Percentiles rank a stretch among this genome's conserved stretches.
Conservation (phyloP, 345 rosid genomes). For the Microthlaspi erraticum region DNA sequence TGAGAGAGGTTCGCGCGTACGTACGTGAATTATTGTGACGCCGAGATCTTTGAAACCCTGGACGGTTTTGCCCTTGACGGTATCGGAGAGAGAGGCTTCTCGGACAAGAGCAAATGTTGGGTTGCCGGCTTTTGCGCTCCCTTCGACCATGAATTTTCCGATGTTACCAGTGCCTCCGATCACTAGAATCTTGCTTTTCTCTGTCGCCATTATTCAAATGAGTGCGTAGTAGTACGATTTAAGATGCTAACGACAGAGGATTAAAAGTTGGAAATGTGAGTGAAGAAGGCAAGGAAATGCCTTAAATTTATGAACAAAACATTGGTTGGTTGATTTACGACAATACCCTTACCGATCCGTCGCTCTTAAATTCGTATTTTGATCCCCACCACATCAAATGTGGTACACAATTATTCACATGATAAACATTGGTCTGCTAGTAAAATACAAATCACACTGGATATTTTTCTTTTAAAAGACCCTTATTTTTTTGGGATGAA, state of each 20-base stretch:
- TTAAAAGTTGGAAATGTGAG: constrained; percentile 11
- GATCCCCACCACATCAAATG: too few species aligned
- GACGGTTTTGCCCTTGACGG: constrained; percentile 55
- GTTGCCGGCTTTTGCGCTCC: constrained; percentile 61
- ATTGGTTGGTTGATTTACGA: constrained; percentile 5
- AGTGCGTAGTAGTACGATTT: background rate
- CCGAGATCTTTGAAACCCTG: constrained; percentile 64
- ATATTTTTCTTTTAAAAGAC: too few species aligned
- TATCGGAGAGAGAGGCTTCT: constrained; percentile 57
- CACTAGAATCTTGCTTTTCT: constrained; percentile 67
- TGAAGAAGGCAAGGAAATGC: background rate
- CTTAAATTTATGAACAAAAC: constrained; percentile 22
- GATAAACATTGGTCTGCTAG: too few species aligned
- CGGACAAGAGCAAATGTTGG: constrained; percentile 70
- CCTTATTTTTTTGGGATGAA: too few species aligned
- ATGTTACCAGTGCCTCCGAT: constrained; percentile 81
- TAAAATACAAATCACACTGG: too few species aligned
- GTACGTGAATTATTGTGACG: constrained; percentile 59
- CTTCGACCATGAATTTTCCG: constrained; percentile 72
- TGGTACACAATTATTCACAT: too few species aligned
- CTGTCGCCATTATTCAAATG: constrained; percentile 39
- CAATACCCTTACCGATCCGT: constrained; percentile 11
- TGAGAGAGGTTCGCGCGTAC: constrained; percentile 46
- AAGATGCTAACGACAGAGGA: background rate
- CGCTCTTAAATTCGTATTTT: too few species aligned